Evolutionary conservation across 2,329 filamentous ascomycete species (phyloP).

Genomic region (Colletotrichum simmondsii): DNA sequence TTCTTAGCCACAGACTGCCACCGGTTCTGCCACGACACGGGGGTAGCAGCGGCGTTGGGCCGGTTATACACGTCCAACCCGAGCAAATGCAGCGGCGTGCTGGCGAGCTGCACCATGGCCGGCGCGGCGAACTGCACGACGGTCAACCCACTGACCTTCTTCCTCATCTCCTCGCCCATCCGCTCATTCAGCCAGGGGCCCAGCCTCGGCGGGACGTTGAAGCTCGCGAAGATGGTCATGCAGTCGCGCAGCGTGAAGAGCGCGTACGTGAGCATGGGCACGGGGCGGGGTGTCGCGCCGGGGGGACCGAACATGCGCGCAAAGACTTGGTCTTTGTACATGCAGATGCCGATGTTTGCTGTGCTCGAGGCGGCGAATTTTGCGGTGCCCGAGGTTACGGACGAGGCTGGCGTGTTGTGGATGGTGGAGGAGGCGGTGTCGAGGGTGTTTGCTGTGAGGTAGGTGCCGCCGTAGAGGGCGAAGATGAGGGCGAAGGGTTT

Average conservation of each 20-base stretch:
- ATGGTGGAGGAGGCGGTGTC: slow-evolving; percentile 81
- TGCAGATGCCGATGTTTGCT: slow-evolving; percentile 86
- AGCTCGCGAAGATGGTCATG: slow-evolving; percentile 90
- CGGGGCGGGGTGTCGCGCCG: slow-evolving; percentile 60
- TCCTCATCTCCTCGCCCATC: slow-evolving; percentile 63
- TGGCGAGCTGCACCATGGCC: slow-evolving; percentile 80
- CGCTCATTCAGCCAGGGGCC: slow-evolving; percentile 73
- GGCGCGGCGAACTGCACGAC: slow-evolving; percentile 85
- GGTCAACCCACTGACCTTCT: slow-evolving; percentile 62
- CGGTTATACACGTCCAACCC: slow-evolving; percentile 90
- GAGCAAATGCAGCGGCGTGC: slow-evolving; percentile 85
- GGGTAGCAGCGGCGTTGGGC: slow-evolving; percentile 47
- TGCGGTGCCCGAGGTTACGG: slow-evolving; percentile 77
- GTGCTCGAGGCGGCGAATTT: slow-evolving; percentile 85
- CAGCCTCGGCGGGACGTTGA: slow-evolving; percentile 86
- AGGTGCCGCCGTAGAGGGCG: slow-evolving; percentile 87
- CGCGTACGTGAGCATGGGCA: slow-evolving; percentile 77
- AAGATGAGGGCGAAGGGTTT: slow-evolving; percentile 77
- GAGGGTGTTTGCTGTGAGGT: slow-evolving; percentile 86
- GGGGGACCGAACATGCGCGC: slow-evolving; percentile 82
- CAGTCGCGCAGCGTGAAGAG: slow-evolving; percentile 88
- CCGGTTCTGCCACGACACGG: slow-evolving; percentile 66
- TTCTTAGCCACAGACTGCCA: slow-evolving; percentile 75
- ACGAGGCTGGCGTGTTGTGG: slow-evolving; percentile 63
- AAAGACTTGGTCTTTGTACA: slow-evolving; percentile 91